phyloP scores from a whole-genome alignment of 1,284 basidiomycete genomes.

The Phylloboletellus chloephorus region DNA sequence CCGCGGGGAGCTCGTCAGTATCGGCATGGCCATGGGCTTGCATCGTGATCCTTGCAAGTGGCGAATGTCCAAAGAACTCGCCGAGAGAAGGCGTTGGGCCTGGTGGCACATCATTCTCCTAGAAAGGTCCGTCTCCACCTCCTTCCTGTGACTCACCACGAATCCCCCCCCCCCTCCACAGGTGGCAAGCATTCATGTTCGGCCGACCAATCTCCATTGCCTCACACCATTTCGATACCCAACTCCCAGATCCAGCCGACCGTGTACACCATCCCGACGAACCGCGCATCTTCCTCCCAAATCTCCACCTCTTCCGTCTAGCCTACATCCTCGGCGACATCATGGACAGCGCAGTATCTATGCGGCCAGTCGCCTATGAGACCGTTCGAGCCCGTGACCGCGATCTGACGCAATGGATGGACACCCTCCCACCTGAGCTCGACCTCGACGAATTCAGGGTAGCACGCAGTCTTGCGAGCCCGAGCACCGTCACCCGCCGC shows the following conservation, averaged over 20 bases:
- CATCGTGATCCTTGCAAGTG: conserved; percentile 75
- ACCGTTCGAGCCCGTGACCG: conserved; percentile 67
- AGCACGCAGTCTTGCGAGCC: conserved; percentile 60
- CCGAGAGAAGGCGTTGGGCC: conserved; percentile 74
- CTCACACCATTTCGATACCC: conserved; percentile 76
- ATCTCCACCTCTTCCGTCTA: conserved; percentile 67
- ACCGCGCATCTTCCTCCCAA: conserved; percentile 57
- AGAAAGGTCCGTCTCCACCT: conserved; percentile 50
- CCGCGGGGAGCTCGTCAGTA: conserved; percentile 62
- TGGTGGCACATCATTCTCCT: conserved; percentile 81
- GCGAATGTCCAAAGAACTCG: conserved; percentile 58
- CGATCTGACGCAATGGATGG: conserved; percentile 64
- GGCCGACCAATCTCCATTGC: conserved; percentile 70
- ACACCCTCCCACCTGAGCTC: conserved; percentile 62
- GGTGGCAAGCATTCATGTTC: conserved; percentile 82
- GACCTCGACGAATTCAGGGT: conserved; percentile 69
- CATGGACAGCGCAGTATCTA: conserved; percentile 75
- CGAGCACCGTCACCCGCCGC: conserved; percentile 49
- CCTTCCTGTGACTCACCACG: conserved; percentile 9
- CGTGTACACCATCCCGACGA: conserved; percentile 54
- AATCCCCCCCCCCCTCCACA: conserved; percentile 29
- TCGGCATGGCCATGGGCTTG: conserved; percentile 73
- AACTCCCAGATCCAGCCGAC: conserved; percentile 61
- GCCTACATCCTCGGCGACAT: conserved; percentile 75
- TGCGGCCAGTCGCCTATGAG: conserved; percentile 67